Percentiles rank a stretch among this genome's conserved stretches.
phyloP scores from a whole-genome alignment of 2,329 filamentous ascomycete genomes.

The Aspergillus puulaauensis region DNA sequence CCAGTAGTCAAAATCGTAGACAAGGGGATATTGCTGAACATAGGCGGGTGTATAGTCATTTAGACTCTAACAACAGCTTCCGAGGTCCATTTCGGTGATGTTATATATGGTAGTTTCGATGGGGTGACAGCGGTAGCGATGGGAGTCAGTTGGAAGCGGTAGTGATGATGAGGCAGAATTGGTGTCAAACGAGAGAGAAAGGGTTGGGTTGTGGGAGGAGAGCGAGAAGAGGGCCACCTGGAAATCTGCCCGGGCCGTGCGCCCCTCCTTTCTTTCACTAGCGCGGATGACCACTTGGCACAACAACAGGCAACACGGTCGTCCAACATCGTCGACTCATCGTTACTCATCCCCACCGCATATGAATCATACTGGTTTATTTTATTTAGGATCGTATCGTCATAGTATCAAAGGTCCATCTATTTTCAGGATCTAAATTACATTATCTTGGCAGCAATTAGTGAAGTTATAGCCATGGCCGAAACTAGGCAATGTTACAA shows the following conservation, averaged over 20 bases:
- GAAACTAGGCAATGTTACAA: not conserved
- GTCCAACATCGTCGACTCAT: constrained; percentile 1
- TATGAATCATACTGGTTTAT: not conserved
- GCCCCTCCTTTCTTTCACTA: constrained; percentile 14
- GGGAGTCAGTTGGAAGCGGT: constrained; percentile 1
- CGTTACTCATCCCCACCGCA: not conserved
- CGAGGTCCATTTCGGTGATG: constrained; percentile 17
- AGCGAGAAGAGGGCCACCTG: not conserved
- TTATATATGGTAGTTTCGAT: constrained; percentile 7
- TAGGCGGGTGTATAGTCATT: constrained; percentile 4
- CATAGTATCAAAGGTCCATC: not conserved
- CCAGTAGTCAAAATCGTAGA: constrained; percentile 1
- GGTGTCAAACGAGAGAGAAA: not conserved
- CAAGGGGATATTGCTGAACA: not conserved
- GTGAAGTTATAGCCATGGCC: not conserved
- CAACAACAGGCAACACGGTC: constrained; percentile 3
- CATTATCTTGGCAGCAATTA: not conserved
- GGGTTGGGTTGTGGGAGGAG: not conserved
- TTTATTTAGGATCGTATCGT: not conserved
- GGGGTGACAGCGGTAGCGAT: not conserved
- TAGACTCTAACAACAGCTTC: constrained; percentile 2
- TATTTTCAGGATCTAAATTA: not conserved
- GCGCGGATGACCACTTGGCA: constrained; percentile 9
- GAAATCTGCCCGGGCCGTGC: not conserved
- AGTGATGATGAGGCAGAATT: constrained; percentile 8